Conservation (phyloP, 2,329 filamentous ascomycete species). For the Sarocladium strictum region DNA sequence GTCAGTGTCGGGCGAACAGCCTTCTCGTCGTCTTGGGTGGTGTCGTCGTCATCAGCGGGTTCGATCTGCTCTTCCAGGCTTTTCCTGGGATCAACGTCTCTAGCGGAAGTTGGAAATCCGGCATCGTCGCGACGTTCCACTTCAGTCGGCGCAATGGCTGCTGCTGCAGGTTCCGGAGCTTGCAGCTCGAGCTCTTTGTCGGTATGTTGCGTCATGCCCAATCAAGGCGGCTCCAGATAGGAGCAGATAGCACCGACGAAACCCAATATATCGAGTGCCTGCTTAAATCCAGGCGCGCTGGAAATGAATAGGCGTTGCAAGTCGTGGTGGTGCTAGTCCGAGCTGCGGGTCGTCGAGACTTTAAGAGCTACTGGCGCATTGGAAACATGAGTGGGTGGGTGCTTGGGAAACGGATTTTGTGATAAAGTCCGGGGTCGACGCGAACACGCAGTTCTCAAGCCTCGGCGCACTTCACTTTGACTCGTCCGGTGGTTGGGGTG, state of each 20-base stretch:
- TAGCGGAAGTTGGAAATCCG: neutral
- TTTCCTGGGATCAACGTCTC: neutral
- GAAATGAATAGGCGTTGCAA: neutral
- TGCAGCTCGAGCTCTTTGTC: constrained; percentile 21
- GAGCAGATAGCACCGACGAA: neutral
- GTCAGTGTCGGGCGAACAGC: constrained; percentile 17
- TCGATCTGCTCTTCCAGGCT: constrained; percentile 12
- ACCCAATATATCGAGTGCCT: neutral
- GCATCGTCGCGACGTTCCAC: constrained; percentile 11
- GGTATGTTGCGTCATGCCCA: constrained; percentile 20
- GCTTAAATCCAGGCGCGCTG: neutral
- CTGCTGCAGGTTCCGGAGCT: constrained; percentile 22
- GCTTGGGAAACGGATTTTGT: neutral
- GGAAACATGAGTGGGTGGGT: neutral
- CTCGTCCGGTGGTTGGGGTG: neutral
- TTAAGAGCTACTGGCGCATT: neutral
- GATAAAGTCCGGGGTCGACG: constrained; percentile 1
- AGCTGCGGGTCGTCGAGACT: neutral
- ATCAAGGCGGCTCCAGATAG: neutral
- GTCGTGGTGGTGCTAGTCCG: neutral
- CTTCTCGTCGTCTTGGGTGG: constrained; percentile 12
- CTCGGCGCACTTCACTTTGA: neutral
- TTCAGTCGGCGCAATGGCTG: constrained; percentile 20
- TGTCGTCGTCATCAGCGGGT: constrained; percentile 10
- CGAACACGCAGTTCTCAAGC: too few relatives aligned